Percentiles rank a stretch among this genome's conserved stretches.
These are phyloP conservation scores for Rhizophagus clarus DNA, from an alignment of 192 early-diverging fungal genomes.

Conservation along the genomic window DNA sequence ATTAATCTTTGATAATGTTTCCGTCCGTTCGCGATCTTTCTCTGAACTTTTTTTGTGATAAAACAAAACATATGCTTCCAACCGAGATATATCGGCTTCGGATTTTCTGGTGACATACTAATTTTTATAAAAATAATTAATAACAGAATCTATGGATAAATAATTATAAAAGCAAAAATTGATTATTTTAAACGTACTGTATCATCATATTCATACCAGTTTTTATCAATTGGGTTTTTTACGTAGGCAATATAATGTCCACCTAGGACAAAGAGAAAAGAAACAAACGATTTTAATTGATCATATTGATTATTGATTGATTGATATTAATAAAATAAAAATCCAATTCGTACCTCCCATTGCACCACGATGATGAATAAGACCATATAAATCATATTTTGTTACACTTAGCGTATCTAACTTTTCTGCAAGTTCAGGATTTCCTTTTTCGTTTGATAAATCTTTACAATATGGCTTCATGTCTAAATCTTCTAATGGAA, in stretches of 20 bases:
- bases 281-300: neutral
- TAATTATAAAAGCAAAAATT: neutral
- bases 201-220: constrained; percentile 51
- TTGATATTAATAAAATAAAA: neutral
- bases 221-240: constrained; percentile 38
- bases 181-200: constrained; percentile 35
- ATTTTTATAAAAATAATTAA: neutral
- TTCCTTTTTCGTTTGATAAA: constrained; percentile 25
- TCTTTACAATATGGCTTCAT: constrained; percentile 46
- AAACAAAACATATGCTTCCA: constrained; percentile 47
- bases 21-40: constrained; percentile 37
- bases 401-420: neutral
- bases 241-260: constrained; percentile 48
- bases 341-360: constrained; percentile 37
- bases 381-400: constrained; percentile 45
- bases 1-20: constrained; percentile 36
- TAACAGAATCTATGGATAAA: too few relatives aligned
- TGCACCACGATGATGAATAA: constrained; percentile 43
- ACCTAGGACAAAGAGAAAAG: constrained; percentile 19
- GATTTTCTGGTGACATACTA: constrained; percentile 45
- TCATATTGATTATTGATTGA: neutral
- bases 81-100: constrained; percentile 37
- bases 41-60: constrained; percentile 37
- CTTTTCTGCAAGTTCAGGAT: constrained; percentile 14
- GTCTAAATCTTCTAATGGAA: constrained; percentile 47